A percentile compares a stretch with the other conserved stretches of the same genome.
These are phyloP conservation scores for Salinomyces thailandicus DNA, from an alignment of 2,329 filamentous ascomycete species.

Conservation along the genomic window DNA sequence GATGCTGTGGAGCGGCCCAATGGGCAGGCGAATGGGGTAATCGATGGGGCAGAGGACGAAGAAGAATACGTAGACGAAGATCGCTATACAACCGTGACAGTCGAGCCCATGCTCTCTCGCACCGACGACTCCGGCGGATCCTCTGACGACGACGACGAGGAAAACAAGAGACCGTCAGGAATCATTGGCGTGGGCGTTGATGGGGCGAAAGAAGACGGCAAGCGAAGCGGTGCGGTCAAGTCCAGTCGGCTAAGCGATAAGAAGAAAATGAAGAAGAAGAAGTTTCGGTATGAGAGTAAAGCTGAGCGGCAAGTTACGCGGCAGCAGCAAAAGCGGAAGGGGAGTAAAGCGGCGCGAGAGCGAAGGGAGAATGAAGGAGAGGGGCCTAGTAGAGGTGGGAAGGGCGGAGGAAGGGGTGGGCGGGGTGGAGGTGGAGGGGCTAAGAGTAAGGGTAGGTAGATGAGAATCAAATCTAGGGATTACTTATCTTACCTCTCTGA, in stretches of 20 bases:
- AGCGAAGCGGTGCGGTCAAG: constrained; percentile 29
- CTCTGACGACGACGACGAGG: constrained; percentile 24
- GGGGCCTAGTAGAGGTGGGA: too few species aligned
- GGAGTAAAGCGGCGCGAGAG: constrained; percentile 57
- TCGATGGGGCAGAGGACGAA: constrained; percentile 35
- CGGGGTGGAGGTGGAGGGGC: too few species aligned
- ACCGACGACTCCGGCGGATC: too few species aligned
- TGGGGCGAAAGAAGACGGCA: constrained; percentile 24
- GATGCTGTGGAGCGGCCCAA: constrained; percentile 17
- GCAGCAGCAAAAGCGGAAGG: constrained; percentile 55
- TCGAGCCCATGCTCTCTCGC: constrained; percentile 86
- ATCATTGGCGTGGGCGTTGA: constrained; percentile 13
- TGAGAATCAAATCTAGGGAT: too few species aligned
- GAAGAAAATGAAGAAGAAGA: constrained; percentile 62
- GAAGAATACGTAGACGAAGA: constrained; percentile 96
- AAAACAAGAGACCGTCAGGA: constrained; percentile 26
- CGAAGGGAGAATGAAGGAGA: constrained; percentile 27
- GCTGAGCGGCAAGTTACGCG: constrained; percentile 57
- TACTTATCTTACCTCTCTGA: too few species aligned
- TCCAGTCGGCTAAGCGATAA: constrained; percentile 38
- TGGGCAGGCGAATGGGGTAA: constrained; percentile 1
- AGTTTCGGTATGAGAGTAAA: constrained; percentile 90
- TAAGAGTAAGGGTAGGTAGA: too few species aligned
- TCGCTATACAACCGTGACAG: constrained; percentile 86
- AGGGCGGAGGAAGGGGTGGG: too few species aligned